A percentile compares a stretch with the other conserved stretches of the same genome.
Evolutionary conservation across 139 green algal species (phyloP).

Genomic region (Tetradesmus obliquus): DNA sequence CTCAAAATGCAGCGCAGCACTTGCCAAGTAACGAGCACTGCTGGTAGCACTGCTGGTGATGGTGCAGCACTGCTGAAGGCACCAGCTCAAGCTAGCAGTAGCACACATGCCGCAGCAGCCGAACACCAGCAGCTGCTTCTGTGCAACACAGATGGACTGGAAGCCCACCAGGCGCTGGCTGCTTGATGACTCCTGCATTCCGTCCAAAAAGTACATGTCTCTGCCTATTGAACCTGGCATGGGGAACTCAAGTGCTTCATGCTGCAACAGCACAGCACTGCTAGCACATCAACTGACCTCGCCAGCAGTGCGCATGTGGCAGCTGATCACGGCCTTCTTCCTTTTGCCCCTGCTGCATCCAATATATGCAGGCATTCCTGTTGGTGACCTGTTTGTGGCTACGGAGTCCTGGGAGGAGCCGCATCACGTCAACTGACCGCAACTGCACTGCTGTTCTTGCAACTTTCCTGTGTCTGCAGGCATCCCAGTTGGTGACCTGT

Average conservation of each 20-base stretch:
- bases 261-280: too few relatives aligned
- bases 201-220: too few relatives aligned
- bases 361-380: conserved; percentile 57
- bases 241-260: too few relatives aligned
- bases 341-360: too few relatives aligned
- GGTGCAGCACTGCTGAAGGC: too few relatives aligned
- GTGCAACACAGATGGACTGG: background rate
- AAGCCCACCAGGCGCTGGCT: background rate
- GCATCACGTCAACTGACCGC: background rate
- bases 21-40: background rate
- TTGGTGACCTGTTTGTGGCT: conserved; percentile 78
- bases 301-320: too few relatives aligned
- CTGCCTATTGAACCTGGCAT: too few relatives aligned
- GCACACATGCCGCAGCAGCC: background rate
- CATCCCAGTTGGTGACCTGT: conserved; percentile 79
- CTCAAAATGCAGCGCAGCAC: background rate
- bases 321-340: too few relatives aligned
- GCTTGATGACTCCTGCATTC: too few relatives aligned
- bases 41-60: background rate
- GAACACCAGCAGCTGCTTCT: background rate
- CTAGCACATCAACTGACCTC: too few relatives aligned
- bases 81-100: background rate
- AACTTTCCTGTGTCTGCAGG: conserved; percentile 27
- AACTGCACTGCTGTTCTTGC: background rate
- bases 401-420: conserved; percentile 69